Evolutionary conservation across 495 filamentous ascomycete species (phyloP).

Genomic region (Stereocaulon alpinum): DNA sequence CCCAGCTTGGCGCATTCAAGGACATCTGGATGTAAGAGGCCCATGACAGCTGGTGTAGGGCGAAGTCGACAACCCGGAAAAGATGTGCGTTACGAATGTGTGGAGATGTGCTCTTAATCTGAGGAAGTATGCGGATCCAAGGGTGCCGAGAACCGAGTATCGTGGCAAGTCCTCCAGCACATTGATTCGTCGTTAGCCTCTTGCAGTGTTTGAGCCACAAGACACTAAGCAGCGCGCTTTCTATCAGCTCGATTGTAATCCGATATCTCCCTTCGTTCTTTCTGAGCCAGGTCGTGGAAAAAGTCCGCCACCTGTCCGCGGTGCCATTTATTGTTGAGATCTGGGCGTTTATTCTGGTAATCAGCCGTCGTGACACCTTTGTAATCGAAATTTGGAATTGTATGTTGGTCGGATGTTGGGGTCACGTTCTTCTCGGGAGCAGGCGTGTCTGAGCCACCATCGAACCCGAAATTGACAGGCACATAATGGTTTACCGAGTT

Average conservation of each 20-base stretch:
- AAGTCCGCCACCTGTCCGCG: constrained; percentile 5
- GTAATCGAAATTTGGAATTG: neutral
- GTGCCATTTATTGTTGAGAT: constrained; percentile 5
- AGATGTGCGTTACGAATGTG: neutral
- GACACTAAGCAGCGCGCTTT: neutral
- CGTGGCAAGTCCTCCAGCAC: neutral
- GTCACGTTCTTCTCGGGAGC: neutral
- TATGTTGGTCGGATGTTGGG: constrained; percentile 1
- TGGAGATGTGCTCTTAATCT: neutral
- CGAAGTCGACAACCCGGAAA: neutral
- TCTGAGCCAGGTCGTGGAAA: constrained; percentile 1
- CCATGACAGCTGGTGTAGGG: neutral
- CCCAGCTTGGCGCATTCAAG: neutral
- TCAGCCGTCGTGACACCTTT: constrained; percentile 1
- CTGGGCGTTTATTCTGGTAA: neutral
- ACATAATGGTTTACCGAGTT: neutral
- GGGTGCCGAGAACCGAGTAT: neutral
- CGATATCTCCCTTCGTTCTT: constrained; percentile 1
- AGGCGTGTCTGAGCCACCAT: constrained; percentile 8
- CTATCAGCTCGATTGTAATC: constrained; percentile 1
- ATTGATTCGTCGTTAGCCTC: neutral
- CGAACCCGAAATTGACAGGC: constrained; percentile 7
- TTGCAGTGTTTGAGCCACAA: neutral
- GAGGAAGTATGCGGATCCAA: neutral
- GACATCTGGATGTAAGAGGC: neutral